phyloP scores from a whole-genome alignment of 495 filamentous ascomycete genomes.

The Lophiostoma macrostomum region DNA sequence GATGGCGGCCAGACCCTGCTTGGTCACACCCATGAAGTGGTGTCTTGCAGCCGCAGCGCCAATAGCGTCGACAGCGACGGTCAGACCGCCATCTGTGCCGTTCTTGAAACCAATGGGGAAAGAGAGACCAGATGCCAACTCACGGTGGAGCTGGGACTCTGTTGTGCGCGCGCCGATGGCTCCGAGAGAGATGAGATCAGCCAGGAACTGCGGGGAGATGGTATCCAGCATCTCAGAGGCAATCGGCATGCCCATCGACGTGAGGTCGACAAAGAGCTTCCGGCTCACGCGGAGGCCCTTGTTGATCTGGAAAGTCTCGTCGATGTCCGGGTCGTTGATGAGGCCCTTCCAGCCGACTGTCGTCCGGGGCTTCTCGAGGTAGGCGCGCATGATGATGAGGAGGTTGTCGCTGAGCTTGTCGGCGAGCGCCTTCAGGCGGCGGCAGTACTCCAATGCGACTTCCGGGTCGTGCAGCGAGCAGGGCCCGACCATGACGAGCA shows the following conservation, averaged over 20 bases:
- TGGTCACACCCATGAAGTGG: slow-evolving; percentile 98
- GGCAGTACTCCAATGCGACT: slow-evolving; percentile 81
- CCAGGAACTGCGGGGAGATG: slow-evolving; percentile 91
- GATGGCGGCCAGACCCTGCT: slow-evolving; percentile 93
- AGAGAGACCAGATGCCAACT: slow-evolving; percentile 89
- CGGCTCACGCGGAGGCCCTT: slow-evolving; percentile 88
- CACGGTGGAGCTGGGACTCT: slow-evolving; percentile 91
- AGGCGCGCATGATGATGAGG: slow-evolving; percentile 93
- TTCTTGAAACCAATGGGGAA: slow-evolving; percentile 99
- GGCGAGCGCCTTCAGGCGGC: slow-evolving; percentile 68
- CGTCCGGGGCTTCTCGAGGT: slow-evolving; percentile 97
- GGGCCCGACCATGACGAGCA: slow-evolving; percentile 90
- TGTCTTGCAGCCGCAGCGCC: slow-evolving; percentile 87
- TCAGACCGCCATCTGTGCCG: slow-evolving; percentile 90
- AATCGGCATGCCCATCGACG: slow-evolving; percentile 81
- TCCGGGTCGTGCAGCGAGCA: slow-evolving; percentile 96
- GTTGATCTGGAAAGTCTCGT: slow-evolving; percentile 97
- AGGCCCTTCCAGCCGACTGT: slow-evolving; percentile 99
- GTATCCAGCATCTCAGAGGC: slow-evolving; percentile 98
- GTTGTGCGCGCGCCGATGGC: slow-evolving; percentile 96
- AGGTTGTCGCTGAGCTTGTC: slow-evolving; percentile 77
- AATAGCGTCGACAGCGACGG: slow-evolving; percentile 95
- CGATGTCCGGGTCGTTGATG: slow-evolving; percentile 98
- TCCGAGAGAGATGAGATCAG: slow-evolving; percentile 90
- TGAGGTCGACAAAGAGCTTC: slow-evolving; percentile 88